Evolutionary conservation across 2,329 filamentous ascomycete genomes (phyloP).

Genomic region (Aspergillus sp.): DNA sequence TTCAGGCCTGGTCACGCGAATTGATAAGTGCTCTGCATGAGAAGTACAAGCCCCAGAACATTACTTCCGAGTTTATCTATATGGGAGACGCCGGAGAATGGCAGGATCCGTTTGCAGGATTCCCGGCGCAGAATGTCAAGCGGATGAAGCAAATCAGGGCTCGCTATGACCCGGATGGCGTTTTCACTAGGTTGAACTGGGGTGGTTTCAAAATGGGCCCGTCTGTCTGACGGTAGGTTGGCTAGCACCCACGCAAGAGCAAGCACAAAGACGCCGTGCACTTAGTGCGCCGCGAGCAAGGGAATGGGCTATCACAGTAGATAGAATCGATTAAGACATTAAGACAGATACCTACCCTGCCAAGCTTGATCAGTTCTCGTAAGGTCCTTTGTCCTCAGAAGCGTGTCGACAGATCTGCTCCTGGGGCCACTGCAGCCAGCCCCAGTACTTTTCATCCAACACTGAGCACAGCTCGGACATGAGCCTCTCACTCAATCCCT

Average conservation of each 20-base stretch:
- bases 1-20: conserved; percentile 33
- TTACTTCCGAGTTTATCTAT: conserved; percentile 37
- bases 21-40: conserved; percentile 30
- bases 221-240: not conserved
- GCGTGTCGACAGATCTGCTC: conserved; percentile 4
- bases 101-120: conserved; percentile 36
- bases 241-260: not conserved
- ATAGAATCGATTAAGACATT: not conserved
- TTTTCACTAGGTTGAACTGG: conserved; percentile 35
- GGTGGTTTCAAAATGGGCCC: conserved; percentile 32
- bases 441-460: conserved; percentile 9
- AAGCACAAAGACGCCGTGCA: no score
- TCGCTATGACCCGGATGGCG: conserved; percentile 32
- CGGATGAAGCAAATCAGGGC: conserved; percentile 30
- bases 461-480: conserved; percentile 11
- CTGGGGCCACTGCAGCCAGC: conserved; percentile 17
- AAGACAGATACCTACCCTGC: not conserved
- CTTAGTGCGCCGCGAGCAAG: no score
- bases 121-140: conserved; percentile 33
- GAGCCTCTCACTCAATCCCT: conserved; percentile 14
- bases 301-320: not conserved
- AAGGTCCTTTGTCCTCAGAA: not conserved
- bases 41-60: conserved; percentile 28
- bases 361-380: not conserved
- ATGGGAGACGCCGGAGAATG: conserved; percentile 39